Base-by-base conservation (phyloP, 208 protist genomes). In the Wallacemonas collosoma region DNA sequence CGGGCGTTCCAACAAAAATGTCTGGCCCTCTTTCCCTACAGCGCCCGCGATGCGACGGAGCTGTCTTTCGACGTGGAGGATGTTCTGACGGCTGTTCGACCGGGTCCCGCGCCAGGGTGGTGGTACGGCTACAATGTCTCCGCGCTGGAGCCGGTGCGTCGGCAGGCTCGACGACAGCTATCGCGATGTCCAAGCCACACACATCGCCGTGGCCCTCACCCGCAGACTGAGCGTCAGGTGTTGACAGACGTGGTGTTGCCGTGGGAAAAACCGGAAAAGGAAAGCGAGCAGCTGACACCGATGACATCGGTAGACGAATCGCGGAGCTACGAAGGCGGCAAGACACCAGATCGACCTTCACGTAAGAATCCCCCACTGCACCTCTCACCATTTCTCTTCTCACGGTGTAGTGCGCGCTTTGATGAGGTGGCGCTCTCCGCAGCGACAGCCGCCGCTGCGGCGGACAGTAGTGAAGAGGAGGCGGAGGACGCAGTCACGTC, bases 51-150 rank as follows among this genome's bases (percentile, higher is more conserved):
- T 6, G 82, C 79, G 45, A 64, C 48, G 12, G 89, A 94, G 77
- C 78, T 95, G 76, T 71, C 79, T 6, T 87, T 95, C 47, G 50
- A 5, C n/a, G 54, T 57, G 1, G 83, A 80, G 2, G 90, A 93
- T 56, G 55, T 90, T 4, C 76, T 95, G 47, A 87, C 76, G 8
- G 82, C 86, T 3, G 63, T 90, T 17, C 79, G 80, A 2, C 83
- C 81, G 15, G 79, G 86, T 57, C 53, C 77, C 9, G 75, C 73
- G 8, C 83, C 73, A 12, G 90, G 90, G 15, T 95, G 87, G 90
- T 95, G 90, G 90, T 88, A 72, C 70, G 87, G 86, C 61, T 68
- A 87, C 51, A 88, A 89, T 50, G 63, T 80, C 69, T 69, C 64
- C n/a, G 64, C 64, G 2, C 43, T 65, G 17, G 60, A 65, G n/a